These are phyloP conservation scores for Croton setiger DNA, from an alignment of 441 rosid species.

Conservation along the genomic window DNA sequence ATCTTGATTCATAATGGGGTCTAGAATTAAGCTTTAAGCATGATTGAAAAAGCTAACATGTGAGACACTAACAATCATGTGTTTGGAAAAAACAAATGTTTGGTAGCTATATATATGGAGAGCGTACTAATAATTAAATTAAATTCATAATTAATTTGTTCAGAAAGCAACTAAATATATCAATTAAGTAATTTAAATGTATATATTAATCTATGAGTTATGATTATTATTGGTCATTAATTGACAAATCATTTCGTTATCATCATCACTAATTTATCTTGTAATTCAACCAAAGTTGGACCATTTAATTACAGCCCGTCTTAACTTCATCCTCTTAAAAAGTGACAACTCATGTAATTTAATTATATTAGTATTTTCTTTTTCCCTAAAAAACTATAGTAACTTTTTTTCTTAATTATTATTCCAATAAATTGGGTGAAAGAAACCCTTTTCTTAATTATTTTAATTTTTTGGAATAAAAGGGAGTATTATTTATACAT, in stretches of 20 bases:
- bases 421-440: no score
- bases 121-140: neutral
- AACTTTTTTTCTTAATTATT: no score
- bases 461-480: no score
- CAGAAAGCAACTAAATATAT: neutral
- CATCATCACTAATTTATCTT: neutral
- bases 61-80: neutral
- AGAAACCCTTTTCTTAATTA: no score
- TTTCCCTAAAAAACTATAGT: no score
- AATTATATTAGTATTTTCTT: no score
- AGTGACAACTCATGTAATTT: neutral
- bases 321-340: neutral
- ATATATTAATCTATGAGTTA: neutral
- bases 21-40: conserved; percentile 4
- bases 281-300: conserved; percentile 10
- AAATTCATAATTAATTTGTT: neutral
- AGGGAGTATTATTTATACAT: no score
- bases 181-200: neutral
- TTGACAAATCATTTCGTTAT: conserved; percentile 18
- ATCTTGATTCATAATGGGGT: conserved; percentile 6
- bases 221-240: conserved; percentile 12
- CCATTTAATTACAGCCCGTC: neutral
- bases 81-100: no score
- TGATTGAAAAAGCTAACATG: conserved; percentile 16
- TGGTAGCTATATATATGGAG: neutral